phyloP scores from a whole-genome alignment of 2,329 filamentous ascomycete species.

The Nigrospora oryzae region DNA sequence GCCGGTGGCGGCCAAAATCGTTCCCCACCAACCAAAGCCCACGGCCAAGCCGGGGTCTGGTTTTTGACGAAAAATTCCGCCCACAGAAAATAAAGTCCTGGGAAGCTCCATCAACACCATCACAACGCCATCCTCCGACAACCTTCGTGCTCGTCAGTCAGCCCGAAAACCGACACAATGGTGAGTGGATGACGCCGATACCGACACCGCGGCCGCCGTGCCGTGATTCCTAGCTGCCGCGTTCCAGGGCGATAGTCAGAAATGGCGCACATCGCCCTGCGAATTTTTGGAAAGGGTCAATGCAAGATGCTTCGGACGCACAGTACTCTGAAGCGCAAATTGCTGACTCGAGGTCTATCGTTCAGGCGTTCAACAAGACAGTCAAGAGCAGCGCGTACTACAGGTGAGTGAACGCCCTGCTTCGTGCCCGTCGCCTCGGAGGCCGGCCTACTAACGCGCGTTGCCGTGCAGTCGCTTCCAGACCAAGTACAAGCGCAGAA shows the following conservation, averaged over 20 bases:
- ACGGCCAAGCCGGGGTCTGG: constrained; percentile 3
- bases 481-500: constrained; percentile 99
- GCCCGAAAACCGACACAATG: constrained; percentile 50
- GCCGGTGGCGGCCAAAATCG: constrained; percentile 10
- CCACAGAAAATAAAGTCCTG: constrained; percentile 24
- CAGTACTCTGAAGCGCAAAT: constrained; percentile 90
- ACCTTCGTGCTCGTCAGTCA: neutral
- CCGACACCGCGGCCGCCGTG: neutral
- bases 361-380: constrained; percentile 82
- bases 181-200: constrained; percentile 43
- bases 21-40: constrained; percentile 20
- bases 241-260: constrained; percentile 18
- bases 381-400: constrained; percentile 99
- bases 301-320: constrained; percentile 96
- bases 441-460: constrained; percentile 13
- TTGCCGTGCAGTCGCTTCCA: constrained; percentile 72
- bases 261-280: constrained; percentile 17
- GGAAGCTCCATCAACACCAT: constrained; percentile 4
- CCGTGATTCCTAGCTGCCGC: constrained; percentile 14
- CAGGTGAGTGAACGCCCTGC: no score
- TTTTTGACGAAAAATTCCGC: constrained; percentile 23
- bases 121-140: neutral
- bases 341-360: constrained; percentile 82
- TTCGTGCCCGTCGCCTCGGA: neutral
- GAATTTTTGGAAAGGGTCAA: constrained; percentile 53